Evolutionary conservation across 75 land plant genomes (phyloP), one percentile per base, ranked within the genome.

Genomic region (Selaginella moellendorffii): DNA sequence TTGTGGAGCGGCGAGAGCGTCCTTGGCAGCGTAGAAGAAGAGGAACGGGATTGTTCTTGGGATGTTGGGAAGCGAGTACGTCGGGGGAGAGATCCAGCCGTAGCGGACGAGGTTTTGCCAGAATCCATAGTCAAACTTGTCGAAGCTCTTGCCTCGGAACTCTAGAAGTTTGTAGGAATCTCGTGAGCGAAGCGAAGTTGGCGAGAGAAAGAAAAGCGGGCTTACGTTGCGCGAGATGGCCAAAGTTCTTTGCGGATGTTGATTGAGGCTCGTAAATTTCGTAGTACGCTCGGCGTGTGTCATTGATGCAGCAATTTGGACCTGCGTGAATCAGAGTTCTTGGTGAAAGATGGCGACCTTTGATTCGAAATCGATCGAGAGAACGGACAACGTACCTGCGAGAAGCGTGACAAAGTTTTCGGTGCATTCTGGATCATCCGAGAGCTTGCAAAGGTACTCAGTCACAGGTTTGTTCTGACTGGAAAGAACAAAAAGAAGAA

Each of bases 161-260:
- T 56, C 59, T 56, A 9, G 9, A 24, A n/a, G n/a, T n/a, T n/a
- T n/a, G n/a, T n/a, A n/a, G n/a, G n/a, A n/a, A n/a, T n/a, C n/a
- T n/a, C n/a, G n/a, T n/a, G n/a, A n/a, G n/a, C n/a, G n/a, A n/a
- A n/a, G n/a, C n/a, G n/a, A n/a, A n/a, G 51, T 10, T 10, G 51
- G 14, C 51, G 18, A 10, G 18, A 46, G 21, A 8, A 21, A 56
- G 8, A 8, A 56, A 2, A 19, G 9, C 2, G 9, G n/a, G 8
- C 59, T 56, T 25, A 56, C 59, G 59, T 21, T 56, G 59, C 2
- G 59, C 19, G 8, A 56, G n/a, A 56, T 56, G 59, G 5, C 25
- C 59, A 56, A 56, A 56, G 59, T 56, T 56, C n/a, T 56, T 56
- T 2, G 59, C 2, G 21, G 59, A 56, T 56, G 59, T 21, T 21